phyloP scores from a whole-genome alignment of 148 eudicot species.

The Camellia granthamiana region DNA sequence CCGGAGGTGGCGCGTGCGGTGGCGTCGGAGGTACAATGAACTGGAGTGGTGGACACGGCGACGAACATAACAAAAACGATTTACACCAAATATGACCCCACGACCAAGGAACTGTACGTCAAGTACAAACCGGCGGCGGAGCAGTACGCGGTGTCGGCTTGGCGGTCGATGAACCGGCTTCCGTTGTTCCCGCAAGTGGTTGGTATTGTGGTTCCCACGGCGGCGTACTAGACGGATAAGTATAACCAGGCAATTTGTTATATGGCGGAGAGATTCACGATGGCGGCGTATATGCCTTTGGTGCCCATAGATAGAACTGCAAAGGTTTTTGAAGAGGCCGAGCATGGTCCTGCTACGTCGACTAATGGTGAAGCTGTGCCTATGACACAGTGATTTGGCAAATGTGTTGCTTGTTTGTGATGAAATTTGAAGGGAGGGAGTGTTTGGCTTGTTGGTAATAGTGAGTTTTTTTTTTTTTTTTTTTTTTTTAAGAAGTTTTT shows the following conservation, averaged over 20 bases:
- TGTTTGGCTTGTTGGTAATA: no score
- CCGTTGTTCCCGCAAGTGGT: constrained; percentile 62
- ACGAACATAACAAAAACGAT: constrained; percentile 32
- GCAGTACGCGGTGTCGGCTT: constrained; percentile 55
- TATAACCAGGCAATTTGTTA: constrained; percentile 45
- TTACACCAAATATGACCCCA: constrained; percentile 49
- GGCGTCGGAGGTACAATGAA: constrained; percentile 34
- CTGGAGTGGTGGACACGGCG: constrained; percentile 35
- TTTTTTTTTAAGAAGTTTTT: no score
- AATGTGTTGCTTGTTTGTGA: neutral
- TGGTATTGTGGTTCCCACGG: constrained; percentile 50
- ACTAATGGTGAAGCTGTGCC: constrained; percentile 7
- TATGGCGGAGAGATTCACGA: constrained; percentile 33
- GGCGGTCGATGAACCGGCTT: constrained; percentile 50
- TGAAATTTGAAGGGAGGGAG: no score
- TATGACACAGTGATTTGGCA: neutral
- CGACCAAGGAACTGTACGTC: constrained; percentile 45
- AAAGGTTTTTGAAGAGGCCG: constrained; percentile 39
- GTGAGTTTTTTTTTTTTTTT: neutral
- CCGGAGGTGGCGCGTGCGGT: constrained; percentile 37
- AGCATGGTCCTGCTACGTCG: constrained; percentile 15
- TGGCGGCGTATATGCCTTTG: constrained; percentile 49
- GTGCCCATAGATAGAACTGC: constrained; percentile 66
- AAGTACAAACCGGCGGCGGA: constrained; percentile 69
- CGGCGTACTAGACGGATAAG: constrained; percentile 54